These are phyloP conservation scores for Mucor irregularis DNA, from an alignment of 371 early-diverging fungal species.

Conservation along the genomic window DNA sequence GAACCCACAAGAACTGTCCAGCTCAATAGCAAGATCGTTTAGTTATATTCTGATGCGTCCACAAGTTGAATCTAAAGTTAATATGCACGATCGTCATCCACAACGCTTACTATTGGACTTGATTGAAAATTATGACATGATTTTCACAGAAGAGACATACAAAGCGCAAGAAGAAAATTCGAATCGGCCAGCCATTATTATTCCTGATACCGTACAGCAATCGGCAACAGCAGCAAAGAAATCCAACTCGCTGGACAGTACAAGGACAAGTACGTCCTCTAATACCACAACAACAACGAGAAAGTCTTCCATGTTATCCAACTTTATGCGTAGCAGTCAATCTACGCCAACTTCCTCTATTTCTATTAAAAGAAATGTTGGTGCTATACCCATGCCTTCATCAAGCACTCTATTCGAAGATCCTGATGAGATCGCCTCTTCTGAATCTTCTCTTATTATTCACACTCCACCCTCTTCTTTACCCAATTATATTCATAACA, in stretches of 20 bases:
- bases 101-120: conserved; percentile 58
- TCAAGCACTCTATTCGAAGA: conserved; percentile 43
- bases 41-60: conserved; percentile 65
- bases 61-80: conserved; percentile 48
- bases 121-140: conserved; percentile 31
- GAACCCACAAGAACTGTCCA: not conserved
- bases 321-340: conserved; percentile 31
- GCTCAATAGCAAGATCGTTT: conserved; percentile 36
- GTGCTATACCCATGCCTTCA: conserved; percentile 33
- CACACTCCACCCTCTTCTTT: conserved; percentile 9
- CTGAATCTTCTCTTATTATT: conserved; percentile 3
- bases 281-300: not conserved
- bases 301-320: conserved; percentile 16
- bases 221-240: conserved; percentile 2
- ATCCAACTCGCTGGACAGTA: conserved; percentile 13
- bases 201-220: conserved; percentile 5
- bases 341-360: conserved; percentile 11
- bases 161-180: conserved; percentile 32
- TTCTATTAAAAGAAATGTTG: not conserved
- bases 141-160: conserved; percentile 32
- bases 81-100: conserved; percentile 60
- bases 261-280: not conserved
- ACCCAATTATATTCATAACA: not conserved
- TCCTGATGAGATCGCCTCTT: conserved; percentile 29
- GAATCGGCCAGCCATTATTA: conserved; percentile 23